Percentiles rank a stretch among this genome's conserved stretches.
phyloP scores from a whole-genome alignment of 1,139 yeast species.

The Suhomyces ambrosiae region DNA sequence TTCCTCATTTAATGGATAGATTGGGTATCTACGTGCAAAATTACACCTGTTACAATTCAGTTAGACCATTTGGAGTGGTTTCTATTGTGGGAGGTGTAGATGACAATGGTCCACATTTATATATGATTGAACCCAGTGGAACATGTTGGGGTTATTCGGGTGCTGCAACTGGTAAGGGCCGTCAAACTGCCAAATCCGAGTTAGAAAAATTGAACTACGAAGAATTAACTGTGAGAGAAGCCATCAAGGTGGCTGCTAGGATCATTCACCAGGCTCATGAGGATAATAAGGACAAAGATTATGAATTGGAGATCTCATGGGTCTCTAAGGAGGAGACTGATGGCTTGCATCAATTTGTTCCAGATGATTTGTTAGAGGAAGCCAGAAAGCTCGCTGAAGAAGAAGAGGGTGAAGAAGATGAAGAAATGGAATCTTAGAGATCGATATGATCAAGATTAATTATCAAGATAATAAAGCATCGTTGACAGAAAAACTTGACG shows the following conservation, averaged over 20 bases:
- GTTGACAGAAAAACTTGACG: too few species aligned
- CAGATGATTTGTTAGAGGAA: constrained; percentile 73
- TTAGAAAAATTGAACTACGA: constrained; percentile 85
- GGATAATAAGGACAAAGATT: constrained; percentile 96
- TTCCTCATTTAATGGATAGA: constrained; percentile 83
- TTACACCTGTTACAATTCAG: constrained; percentile 93
- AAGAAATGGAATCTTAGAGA: constrained; percentile 28
- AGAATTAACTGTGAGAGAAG: constrained; percentile 71
- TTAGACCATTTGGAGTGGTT: constrained; percentile 94
- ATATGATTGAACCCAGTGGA: constrained; percentile 98
- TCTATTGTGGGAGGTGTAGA: constrained; percentile 94
- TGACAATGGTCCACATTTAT: constrained; percentile 83
- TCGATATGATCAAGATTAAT: constrained; percentile 8
- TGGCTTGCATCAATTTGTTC: constrained; percentile 81
- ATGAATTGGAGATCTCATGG: constrained; percentile 95
- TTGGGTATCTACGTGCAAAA: constrained; percentile 93
- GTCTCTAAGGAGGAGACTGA: constrained; percentile 67
- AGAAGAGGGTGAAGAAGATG: constrained; percentile 75
- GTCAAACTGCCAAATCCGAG: constrained; percentile 95
- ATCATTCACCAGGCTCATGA: constrained; percentile 94
- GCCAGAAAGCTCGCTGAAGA: constrained; percentile 83
- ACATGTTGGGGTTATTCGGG: constrained; percentile 96
- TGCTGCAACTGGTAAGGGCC: constrained; percentile 97
- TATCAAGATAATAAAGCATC: constrained; percentile 1
- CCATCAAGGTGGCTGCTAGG: constrained; percentile 90